These are phyloP conservation scores for Dictyostelium capitatum DNA, from an alignment of 78 protist genomes.

Conservation along the genomic window DNA sequence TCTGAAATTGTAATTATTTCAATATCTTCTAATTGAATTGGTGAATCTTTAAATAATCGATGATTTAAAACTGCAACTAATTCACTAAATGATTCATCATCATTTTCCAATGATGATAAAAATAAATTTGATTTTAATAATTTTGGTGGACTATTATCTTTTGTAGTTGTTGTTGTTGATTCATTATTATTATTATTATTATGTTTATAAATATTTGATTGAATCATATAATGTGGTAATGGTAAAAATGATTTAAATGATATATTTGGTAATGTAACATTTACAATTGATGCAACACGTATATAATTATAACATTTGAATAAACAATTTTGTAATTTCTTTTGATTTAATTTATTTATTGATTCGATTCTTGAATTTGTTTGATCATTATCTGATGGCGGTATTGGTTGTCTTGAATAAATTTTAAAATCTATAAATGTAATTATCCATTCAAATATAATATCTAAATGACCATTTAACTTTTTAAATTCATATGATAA, in stretches of 20 bases:
- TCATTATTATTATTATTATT: background rate
- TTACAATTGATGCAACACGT: conserved; percentile 41
- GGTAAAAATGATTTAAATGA: conserved; percentile 58
- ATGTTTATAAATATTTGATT: conserved; percentile 24
- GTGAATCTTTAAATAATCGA: conserved; percentile 44
- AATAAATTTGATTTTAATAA: conserved; percentile 1
- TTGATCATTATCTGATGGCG: background rate
- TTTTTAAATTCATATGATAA: conserved; percentile 1
- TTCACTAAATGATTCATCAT: conserved; percentile 4
- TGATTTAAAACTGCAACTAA: conserved; percentile 48
- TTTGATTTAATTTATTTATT: background rate
- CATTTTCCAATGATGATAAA: conserved; percentile 11
- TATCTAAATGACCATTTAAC: background rate
- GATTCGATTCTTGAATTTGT: background rate
- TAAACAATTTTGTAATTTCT: conserved; percentile 5
- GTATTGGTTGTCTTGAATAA: background rate
- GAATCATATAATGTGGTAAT: conserved; percentile 58
- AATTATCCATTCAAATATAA: conserved; percentile 11
- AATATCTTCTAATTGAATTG: conserved; percentile 44
- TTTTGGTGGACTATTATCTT: background rate
- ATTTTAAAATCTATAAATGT: background rate
- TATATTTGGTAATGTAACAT: background rate
- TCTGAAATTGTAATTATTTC: conserved; percentile 40
- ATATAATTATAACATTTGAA: conserved; percentile 35
- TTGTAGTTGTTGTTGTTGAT: background rate